Conservation (phyloP, 1,284 basidiomycete genomes). For the Pseudozyma flocculosa region DNA sequence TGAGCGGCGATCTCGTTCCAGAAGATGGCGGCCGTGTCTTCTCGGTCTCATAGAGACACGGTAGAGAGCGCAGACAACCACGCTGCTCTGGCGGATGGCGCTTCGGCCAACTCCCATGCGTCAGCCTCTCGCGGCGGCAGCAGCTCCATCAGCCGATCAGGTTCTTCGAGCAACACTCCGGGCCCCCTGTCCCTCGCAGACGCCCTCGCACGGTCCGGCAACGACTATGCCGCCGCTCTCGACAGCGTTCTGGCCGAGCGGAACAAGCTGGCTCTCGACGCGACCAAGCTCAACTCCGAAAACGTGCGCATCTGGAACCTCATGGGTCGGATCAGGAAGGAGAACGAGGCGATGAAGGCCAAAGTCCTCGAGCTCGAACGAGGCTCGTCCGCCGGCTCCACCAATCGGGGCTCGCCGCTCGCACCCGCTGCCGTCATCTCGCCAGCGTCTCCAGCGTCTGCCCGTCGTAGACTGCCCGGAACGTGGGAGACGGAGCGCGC, state of each 20-base stretch:
- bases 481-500: constrained; percentile 15
- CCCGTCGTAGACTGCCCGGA: constrained; percentile 20
- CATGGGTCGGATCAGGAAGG: constrained; percentile 46
- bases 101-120: background rate
- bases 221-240: constrained; percentile 36
- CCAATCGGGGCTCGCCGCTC: constrained; percentile 15
- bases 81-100: background rate
- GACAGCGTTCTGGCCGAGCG: constrained; percentile 48
- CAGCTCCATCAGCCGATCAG: background rate
- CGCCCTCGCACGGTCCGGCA: constrained; percentile 28
- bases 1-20: no score
- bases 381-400: constrained; percentile 2
- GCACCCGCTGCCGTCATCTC: constrained; percentile 4
- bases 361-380: constrained; percentile 24
- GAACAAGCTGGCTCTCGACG: constrained; percentile 44
- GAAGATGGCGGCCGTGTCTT: no score
- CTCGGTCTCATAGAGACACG: no score
- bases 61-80: no score
- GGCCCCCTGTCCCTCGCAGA: constrained; percentile 41
- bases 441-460: constrained; percentile 23
- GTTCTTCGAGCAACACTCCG: constrained; percentile 3
- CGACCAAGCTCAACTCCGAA: constrained; percentile 44
- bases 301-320: constrained; percentile 53
- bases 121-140: background rate
- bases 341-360: constrained; percentile 48